Evolutionary conservation across 352 stramenopile species (phyloP), one percentile per base, ranked within the genome.

Genomic region (Thalassiosira ordinaria): DNA sequence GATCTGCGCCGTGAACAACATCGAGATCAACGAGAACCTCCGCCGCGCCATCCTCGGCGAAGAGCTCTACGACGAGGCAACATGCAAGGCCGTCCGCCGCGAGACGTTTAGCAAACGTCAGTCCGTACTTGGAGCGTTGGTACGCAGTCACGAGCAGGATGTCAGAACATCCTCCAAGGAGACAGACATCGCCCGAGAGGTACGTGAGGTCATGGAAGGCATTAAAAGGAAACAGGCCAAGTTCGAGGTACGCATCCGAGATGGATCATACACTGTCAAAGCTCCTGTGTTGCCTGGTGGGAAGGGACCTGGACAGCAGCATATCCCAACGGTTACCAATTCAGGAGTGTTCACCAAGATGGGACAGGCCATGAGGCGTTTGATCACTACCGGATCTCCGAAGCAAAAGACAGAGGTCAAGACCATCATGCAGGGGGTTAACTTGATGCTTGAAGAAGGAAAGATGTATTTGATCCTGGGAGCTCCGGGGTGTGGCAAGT

Each of bases 401-500:
- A 74, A 59, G 22, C 27, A 70, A 49, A 63, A 62, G 39, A 56
- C 35, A 0, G 65, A 78, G 39, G 61, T 5, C 0, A 80, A 83
- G 53, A 22, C 61, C 13, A 84, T 92, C 24, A 79, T 92, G 18
- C 52, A 91, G 11, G 71, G 74, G 44, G 44, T 93, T 16, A 87
- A 87, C 68, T 78, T 91, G 5, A 44, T 67, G 35, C 78, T 93
- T 41, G 56, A 85, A 59, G 69, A 76, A 22, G 74, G 85, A 14
- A 91, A 89, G 35, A 87, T 89, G 62, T 92, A 91, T 70, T 78
- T 93, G 13, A 65, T 93, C 1, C 61, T 93, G 2, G 89, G 87
- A 26, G 72, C 78, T 27, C 89, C 89, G 11, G 78, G 86, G n/a
- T 82, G 52, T 59, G 87, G 87, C 2, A 92, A 92, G 63, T 67